Conservation (phyloP, 805 yeast genomes). For the Yamadazyma scolyti region DNA sequence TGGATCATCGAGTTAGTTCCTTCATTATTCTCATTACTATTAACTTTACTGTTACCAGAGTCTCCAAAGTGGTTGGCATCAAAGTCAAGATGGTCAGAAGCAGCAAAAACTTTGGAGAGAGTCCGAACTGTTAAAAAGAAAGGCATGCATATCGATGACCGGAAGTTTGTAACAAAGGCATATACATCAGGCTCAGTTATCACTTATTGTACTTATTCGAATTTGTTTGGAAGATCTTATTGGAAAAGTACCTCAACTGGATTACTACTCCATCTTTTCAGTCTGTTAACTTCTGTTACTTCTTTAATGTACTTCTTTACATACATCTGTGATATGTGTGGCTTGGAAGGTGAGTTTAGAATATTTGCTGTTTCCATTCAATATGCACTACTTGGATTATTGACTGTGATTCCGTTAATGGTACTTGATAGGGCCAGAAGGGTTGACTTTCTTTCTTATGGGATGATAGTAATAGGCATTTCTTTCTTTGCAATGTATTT, state of each 20-base stretch:
- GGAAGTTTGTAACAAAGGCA: slow-evolving; percentile 21
- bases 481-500: slow-evolving; percentile 32
- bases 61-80: slow-evolving; percentile 29
- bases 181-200: slow-evolving; percentile 17
- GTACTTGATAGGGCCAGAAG: slow-evolving; percentile 43
- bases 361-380: slow-evolving; percentile 31
- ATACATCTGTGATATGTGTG: slow-evolving; percentile 47
- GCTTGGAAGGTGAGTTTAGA: slow-evolving; percentile 31
- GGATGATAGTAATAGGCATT: slow-evolving; percentile 32
- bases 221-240: slow-evolving; percentile 29
- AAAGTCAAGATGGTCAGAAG: slow-evolving; percentile 31
- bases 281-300: slow-evolving; percentile 45
- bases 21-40: slow-evolving; percentile 14
- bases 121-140: slow-evolving; percentile 7
- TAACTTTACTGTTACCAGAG: slow-evolving; percentile 23
- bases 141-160: slow-evolving; percentile 7
- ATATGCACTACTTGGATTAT: slow-evolving; percentile 36
- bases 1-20: slow-evolving; percentile 22
- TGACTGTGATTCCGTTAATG: slow-evolving; percentile 42
- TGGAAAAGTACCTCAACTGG: slow-evolving; percentile 37
- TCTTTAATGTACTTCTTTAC: slow-evolving; percentile 42
- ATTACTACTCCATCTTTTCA: slow-evolving; percentile 32
- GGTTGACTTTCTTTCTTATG: slow-evolving; percentile 45
- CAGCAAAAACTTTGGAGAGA: slow-evolving; percentile 20
- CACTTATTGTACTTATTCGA: slow-evolving; percentile 19